Percentiles rank a stretch among this genome's conserved stretches.
Evolutionary conservation across 768 basidiomycete species (phyloP).

Genomic region (Podaxis carcinomalis): DNA sequence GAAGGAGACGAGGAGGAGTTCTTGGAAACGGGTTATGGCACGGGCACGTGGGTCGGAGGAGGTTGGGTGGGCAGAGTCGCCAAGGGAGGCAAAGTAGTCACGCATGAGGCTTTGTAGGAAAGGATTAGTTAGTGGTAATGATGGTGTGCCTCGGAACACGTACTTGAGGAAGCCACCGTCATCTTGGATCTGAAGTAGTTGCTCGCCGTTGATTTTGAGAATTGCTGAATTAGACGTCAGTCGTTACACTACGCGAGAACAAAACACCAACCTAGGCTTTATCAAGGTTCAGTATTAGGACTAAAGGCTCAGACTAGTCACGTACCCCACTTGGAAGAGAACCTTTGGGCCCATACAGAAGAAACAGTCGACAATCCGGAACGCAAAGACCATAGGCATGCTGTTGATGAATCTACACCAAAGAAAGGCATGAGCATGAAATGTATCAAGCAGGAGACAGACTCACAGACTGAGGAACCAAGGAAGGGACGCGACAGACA

Average conservation of each 20-base stretch:
- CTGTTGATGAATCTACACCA: constrained; percentile 74
- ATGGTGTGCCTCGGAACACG: constrained; percentile 15
- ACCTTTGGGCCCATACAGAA: constrained; percentile 99
- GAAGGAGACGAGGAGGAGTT: constrained; percentile 94
- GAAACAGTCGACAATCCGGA: constrained; percentile 96
- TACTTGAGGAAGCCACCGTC: constrained; percentile 96
- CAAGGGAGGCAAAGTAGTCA: constrained; percentile 90
- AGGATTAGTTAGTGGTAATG: neutral
- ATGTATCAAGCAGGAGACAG: constrained; percentile 1
- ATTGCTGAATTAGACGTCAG: constrained; percentile 56
- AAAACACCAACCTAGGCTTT: constrained; percentile 5
- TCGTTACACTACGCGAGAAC: neutral
- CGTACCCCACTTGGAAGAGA: constrained; percentile 96
- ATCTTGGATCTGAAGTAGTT: constrained; percentile 88
- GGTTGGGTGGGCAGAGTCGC: constrained; percentile 89
- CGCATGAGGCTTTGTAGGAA: constrained; percentile 72
- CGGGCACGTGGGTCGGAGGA: constrained; percentile 85
- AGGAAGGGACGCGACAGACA: constrained; percentile 93
- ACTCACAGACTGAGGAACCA: constrained; percentile 97
- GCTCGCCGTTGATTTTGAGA: constrained; percentile 95
- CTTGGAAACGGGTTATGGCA: constrained; percentile 96
- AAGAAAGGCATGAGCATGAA: neutral
- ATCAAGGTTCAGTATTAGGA: constrained; percentile 19
- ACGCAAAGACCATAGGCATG: constrained; percentile 97
- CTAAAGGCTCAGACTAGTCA: constrained; percentile 46